Evolutionary conservation across 2,329 filamentous ascomycete genomes (phyloP).

Genomic region (Alternaria brassicae): DNA sequence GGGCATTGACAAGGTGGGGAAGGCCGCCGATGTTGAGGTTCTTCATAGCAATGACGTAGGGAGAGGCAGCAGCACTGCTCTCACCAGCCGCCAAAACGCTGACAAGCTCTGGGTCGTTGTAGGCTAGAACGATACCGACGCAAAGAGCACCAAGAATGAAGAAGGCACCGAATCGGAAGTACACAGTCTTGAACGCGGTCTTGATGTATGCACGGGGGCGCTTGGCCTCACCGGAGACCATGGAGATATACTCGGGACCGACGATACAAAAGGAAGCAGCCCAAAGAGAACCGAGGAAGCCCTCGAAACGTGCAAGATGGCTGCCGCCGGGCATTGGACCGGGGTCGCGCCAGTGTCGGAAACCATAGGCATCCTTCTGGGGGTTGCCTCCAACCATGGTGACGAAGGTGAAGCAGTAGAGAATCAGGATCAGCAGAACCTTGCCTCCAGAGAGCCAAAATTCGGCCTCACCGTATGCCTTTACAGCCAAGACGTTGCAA

Average conservation of each 20-base stretch:
- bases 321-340: slow-evolving; percentile 41
- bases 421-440: slow-evolving; percentile 55
- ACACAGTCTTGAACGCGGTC: slow-evolving; percentile 58
- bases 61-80: slow-evolving; percentile 62
- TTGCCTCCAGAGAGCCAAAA: slow-evolving; percentile 57
- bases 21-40: slow-evolving; percentile 61
- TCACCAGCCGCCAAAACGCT: slow-evolving; percentile 50
- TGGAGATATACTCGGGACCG: slow-evolving; percentile 59
- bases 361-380: slow-evolving; percentile 52
- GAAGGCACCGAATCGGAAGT: slow-evolving; percentile 56
- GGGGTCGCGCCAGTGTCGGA: slow-evolving; percentile 54
- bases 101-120: slow-evolving; percentile 75
- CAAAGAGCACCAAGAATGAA: slow-evolving; percentile 57
- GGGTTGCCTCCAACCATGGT: slow-evolving; percentile 57
- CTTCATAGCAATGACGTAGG: slow-evolving; percentile 69
- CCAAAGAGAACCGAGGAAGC: slow-evolving; percentile 51
- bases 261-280: slow-evolving; percentile 57
- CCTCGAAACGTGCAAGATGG: slow-evolving; percentile 42
- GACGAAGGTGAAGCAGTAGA: slow-evolving; percentile 57
- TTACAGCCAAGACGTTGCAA: slow-evolving; percentile 57
- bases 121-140: slow-evolving; percentile 60
- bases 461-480: slow-evolving; percentile 55
- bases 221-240: slow-evolving; percentile 57
- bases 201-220: slow-evolving; percentile 57
- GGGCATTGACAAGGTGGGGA: slow-evolving; percentile 65